Base-by-base conservation (phyloP, 1,284 basidiomycete genomes). In the Amylostereum areolatum region DNA sequence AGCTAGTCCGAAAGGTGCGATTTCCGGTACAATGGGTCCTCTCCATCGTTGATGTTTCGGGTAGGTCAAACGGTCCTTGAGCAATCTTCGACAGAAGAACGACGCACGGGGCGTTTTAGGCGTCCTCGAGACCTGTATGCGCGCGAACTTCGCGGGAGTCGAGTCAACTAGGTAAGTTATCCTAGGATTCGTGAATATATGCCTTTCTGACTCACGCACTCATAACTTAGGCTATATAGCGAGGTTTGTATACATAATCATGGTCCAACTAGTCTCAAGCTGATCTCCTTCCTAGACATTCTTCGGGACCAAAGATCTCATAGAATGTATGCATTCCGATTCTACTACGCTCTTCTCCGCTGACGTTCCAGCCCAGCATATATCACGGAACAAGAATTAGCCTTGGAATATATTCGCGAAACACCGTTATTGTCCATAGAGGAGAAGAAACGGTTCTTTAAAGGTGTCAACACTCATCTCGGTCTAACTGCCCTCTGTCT, bases 71-170 rank as follows among this genome's bases (percentile, higher is more conserved):
- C 75, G 77, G 33, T 89, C 87, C 1, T 67, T 92, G 43, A 78
- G 66, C 52, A 72, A 69, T 25, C 66, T 87, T 50, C 68, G 88
- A 56, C 73, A 85, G 63, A 81, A 76, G 65, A 81, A 85, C 35
- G 93, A 97, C 63, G 85, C 81, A 2, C 80, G 89, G 53, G 92
- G 89, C 0, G 78, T 97, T 44, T 79, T 96, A 49, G 92, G 91
- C 10, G 91, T 98, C 0, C 71, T 99, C 33, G 92, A 97, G 59
- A 89, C 94, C 1, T 98, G 93, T 60, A 77, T 98, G 41, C 78
- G 94, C 49, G 83, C 85, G 46, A 98, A 98, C 67, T 99, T 98
- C 73, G 97, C 92, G 7, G 97, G 93, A 0, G 85, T 92, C 0
- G 96, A 98, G 68, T 93, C 90, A 45, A 71, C 88, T 18, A 78